Percentiles rank a stretch among this genome's conserved stretches.
phyloP scores from a whole-genome alignment of 768 basidiomycete species.

The Russula griseocarnosa region DNA sequence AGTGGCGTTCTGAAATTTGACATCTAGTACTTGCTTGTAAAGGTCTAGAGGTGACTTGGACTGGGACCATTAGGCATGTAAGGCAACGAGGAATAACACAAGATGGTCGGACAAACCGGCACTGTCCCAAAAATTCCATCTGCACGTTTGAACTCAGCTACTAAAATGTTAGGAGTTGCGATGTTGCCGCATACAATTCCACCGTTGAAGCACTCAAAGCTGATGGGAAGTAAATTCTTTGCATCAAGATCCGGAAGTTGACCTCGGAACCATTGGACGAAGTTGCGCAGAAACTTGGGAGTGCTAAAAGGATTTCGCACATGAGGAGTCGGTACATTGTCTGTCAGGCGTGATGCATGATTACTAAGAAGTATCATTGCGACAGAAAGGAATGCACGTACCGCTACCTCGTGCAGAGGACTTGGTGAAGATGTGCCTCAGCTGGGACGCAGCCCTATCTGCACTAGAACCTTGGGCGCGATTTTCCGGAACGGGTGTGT shows the following conservation, averaged over 20 bases:
- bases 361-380: neutral
- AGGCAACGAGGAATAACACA: neutral
- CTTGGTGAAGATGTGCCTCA: constrained; percentile 34
- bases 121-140: constrained; percentile 78
- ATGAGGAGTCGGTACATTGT: constrained; percentile 1
- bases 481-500: constrained; percentile 28
- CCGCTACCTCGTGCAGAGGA: constrained; percentile 32
- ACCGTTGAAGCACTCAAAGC: constrained; percentile 72
- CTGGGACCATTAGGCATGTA: constrained; percentile 37
- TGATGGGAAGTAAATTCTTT: constrained; percentile 82
- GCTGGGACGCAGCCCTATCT: constrained; percentile 28
- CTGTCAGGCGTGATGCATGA: neutral
- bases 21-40: constrained; percentile 73
- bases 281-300: constrained; percentile 40
- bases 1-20: constrained; percentile 64
- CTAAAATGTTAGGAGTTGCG: constrained; percentile 77
- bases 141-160: constrained; percentile 74
- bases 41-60: constrained; percentile 76
- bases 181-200: constrained; percentile 82
- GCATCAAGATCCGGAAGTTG: constrained; percentile 72
- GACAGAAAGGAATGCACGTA: constrained; percentile 21
- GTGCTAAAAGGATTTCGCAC: constrained; percentile 6
- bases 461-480: constrained; percentile 25
- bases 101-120: constrained; percentile 47
- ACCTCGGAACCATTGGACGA: constrained; percentile 48